phyloP scores from a whole-genome alignment of 768 basidiomycete species.

The Cystofilobasidium ferigula region DNA sequence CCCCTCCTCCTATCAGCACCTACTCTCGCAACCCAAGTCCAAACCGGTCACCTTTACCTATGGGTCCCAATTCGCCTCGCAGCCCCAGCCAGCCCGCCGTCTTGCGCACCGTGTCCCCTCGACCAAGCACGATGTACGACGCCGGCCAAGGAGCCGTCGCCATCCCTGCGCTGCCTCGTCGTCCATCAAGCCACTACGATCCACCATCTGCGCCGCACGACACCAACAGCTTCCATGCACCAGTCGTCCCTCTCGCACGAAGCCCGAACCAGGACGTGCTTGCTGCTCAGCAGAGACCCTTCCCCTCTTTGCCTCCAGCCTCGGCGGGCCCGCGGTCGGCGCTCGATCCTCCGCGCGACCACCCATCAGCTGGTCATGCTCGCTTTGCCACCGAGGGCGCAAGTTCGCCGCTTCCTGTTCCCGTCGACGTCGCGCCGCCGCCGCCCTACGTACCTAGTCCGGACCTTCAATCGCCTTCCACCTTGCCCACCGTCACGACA shows the following conservation, averaged over 20 bases:
- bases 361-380: not conserved
- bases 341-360: not conserved
- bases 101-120: not conserved
- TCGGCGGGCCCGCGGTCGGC: not conserved
- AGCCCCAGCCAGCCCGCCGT: not conserved
- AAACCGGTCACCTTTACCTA: not conserved
- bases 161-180: not conserved
- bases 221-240: not conserved
- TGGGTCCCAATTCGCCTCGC: conserved; percentile 8
- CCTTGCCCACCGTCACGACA: not conserved
- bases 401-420: not conserved
- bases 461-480: not conserved
- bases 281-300: not conserved
- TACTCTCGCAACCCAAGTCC: not conserved
- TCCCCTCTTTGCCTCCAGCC: not conserved
- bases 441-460: not conserved
- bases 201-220: not conserved
- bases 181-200: conserved; percentile 7
- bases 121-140: conserved; percentile 8
- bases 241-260: not conserved
- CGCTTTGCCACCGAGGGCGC: not conserved
- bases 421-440: not conserved
- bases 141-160: not conserved
- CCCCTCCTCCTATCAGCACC: not conserved
- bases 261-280: not conserved